Percentiles rank a stretch among this genome's conserved stretches.
These are phyloP conservation scores for Oryza meyeriana DNA, from an alignment of 176 grass and related monocot species.

Conservation along the genomic window DNA sequence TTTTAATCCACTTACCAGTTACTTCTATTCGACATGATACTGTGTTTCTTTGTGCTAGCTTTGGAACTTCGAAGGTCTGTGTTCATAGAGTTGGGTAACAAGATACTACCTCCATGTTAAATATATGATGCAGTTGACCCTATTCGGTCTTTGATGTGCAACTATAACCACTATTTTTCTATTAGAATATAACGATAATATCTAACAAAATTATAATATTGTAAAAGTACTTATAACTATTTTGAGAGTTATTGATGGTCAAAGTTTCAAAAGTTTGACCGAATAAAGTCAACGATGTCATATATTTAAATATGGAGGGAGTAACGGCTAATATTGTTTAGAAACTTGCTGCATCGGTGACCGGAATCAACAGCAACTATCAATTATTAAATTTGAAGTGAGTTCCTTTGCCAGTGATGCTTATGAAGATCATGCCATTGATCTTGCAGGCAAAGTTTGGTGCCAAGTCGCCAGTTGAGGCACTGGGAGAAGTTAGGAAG, in stretches of 20 bases:
- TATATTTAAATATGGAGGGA: no score
- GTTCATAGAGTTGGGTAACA: not conserved
- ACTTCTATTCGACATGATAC: not conserved
- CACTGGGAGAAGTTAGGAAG: conserved; percentile 69
- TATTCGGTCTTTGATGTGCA: no score
- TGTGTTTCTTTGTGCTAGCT: not conserved
- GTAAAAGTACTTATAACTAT: no score
- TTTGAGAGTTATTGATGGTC: no score
- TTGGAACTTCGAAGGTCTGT: not conserved
- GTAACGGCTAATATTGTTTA: not conserved
- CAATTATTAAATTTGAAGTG: not conserved
- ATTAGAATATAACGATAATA: no score
- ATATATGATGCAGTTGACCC: no score
- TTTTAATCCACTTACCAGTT: not conserved
- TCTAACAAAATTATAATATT: no score
- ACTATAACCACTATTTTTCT: no score
- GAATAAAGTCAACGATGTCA: no score
- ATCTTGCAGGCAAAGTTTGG: conserved; percentile 65
- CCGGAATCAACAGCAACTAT: not conserved
- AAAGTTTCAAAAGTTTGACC: no score
- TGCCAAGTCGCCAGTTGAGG: conserved; percentile 53
- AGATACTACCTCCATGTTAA: no score
- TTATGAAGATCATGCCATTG: not conserved
- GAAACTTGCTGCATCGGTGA: not conserved
- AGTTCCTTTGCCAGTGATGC: conserved; percentile 5